Evolutionary conservation across 2,329 filamentous ascomycete species (phyloP).

Genomic region (Ophiostoma sp.): DNA sequence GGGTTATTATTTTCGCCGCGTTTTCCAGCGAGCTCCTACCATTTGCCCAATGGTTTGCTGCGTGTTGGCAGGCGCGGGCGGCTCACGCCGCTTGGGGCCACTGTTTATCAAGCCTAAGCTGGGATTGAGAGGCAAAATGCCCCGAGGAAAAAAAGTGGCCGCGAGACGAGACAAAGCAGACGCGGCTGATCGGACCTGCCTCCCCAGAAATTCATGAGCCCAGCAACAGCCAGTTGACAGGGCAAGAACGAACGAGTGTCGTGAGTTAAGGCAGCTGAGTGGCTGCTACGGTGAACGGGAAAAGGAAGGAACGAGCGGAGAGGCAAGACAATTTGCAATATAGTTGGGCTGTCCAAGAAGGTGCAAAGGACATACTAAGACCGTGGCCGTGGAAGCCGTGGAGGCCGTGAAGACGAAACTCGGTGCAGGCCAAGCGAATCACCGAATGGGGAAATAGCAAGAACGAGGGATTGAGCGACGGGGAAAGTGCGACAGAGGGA

Average conservation of each 20-base stretch:
- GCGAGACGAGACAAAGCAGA: conserved; percentile 7
- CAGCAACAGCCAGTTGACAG: conserved; percentile 21
- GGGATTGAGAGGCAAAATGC: neutral
- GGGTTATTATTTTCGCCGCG: conserved; percentile 32
- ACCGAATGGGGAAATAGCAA: conserved; percentile 20
- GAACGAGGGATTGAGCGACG: conserved; percentile 16
- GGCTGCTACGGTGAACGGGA: conserved; percentile 11
- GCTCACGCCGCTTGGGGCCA: conserved; percentile 7
- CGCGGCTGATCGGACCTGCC: conserved; percentile 20
- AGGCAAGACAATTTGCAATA: neutral
- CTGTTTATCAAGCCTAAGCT: neutral
- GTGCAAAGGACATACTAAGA: conserved; percentile 1
- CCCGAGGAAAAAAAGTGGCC: conserved; percentile 2
- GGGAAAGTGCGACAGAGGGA: conserved; percentile 12
- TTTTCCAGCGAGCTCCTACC: conserved; percentile 29
- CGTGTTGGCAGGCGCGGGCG: neutral
- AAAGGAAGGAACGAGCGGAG: neutral
- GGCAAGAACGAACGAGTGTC: conserved; percentile 19
- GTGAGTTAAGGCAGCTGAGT: conserved; percentile 12
- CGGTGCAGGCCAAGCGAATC: conserved; percentile 12
- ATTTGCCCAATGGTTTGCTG: conserved; percentile 20
- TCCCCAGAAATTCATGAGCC: neutral
- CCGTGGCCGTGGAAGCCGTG: neutral
- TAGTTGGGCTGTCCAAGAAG: neutral
- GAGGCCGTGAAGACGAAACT: neutral